phyloP scores from a whole-genome alignment of 495 filamentous ascomycete genomes.

The Aspergillus kassunensis region DNA sequence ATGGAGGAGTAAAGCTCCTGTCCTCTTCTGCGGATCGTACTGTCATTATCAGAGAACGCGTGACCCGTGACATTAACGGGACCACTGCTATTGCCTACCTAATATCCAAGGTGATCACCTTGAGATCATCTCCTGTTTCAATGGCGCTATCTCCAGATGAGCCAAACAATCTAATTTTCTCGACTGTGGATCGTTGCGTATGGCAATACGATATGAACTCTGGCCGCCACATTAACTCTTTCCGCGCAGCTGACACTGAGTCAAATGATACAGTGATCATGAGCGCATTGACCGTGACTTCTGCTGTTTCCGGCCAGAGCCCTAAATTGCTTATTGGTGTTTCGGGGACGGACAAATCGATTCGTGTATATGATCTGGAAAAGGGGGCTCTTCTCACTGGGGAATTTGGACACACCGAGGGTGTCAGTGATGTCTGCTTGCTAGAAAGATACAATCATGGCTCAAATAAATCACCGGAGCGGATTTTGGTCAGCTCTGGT shows the following conservation, averaged over 20 bases:
- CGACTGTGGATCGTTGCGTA: conserved; percentile 78
- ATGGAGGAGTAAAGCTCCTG: conserved; percentile 64
- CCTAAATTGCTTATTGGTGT: conserved; percentile 68
- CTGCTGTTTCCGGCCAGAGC: conserved; percentile 32
- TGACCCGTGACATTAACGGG: conserved; percentile 59
- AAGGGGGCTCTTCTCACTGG: conserved; percentile 72
- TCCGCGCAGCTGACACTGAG: conserved; percentile 76
- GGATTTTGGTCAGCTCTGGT: conserved; percentile 68
- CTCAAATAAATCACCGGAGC: conserved; percentile 34
- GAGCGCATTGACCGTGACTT: conserved; percentile 61
- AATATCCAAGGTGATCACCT: conserved; percentile 65
- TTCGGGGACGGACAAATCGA: conserved; percentile 91
- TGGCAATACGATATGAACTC: conserved; percentile 68
- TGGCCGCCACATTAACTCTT: conserved; percentile 66
- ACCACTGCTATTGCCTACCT: conserved; percentile 70
- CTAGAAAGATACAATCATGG: conserved; percentile 48
- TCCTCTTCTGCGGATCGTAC: conserved; percentile 89
- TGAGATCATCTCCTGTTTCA: conserved; percentile 82
- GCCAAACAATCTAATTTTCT: conserved; percentile 61
- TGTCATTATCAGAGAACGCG: conserved; percentile 71
- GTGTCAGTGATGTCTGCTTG: conserved; percentile 77
- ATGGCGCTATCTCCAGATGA: conserved; percentile 66
- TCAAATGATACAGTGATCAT: conserved; percentile 78
- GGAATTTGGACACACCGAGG: conserved; percentile 92
- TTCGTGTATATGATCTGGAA: conserved; percentile 79